phyloP scores from a whole-genome alignment of 257 asterid species.

The Scutellaria minor region DNA sequence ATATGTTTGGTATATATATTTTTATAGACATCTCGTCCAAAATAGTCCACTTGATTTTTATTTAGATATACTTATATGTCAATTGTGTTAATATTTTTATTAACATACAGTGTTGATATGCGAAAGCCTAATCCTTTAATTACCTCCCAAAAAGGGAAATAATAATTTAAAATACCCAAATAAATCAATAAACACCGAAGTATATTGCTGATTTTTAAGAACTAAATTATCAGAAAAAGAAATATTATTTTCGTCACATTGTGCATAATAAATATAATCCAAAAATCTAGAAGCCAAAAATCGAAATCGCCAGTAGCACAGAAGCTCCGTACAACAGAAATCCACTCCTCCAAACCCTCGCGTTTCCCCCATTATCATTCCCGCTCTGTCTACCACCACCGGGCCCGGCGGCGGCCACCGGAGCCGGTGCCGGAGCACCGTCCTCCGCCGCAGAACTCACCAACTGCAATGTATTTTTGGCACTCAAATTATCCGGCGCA shows the following conservation, averaged over 20 bases:
- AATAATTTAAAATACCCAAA: no score
- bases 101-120: no score
- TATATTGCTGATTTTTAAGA: no score
- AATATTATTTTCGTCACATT: background rate
- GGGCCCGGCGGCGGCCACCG: conserved; percentile 5
- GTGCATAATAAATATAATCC: conserved; percentile 6
- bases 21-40: no score
- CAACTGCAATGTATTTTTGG: conserved; percentile 50
- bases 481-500: conserved; percentile 44
- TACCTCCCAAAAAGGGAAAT: no score
- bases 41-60: no score
- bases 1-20: no score
- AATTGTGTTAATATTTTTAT: no score
- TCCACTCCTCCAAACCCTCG: conserved; percentile 10
- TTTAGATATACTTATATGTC: no score
- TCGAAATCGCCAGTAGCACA: conserved; percentile 28
- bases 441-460: background rate
- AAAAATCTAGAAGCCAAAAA: conserved; percentile 30
- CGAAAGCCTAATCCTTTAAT: no score
- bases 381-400: conserved; percentile 32
- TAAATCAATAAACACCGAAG: no score
- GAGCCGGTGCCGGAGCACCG: conserved; percentile 25
- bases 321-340: conserved; percentile 33
- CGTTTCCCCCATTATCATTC: conserved; percentile 22
- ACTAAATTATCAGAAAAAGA: background rate